Base-by-base conservation (phyloP, 1,284 basidiomycete genomes). In the Laetiporus sulphureus region DNA sequence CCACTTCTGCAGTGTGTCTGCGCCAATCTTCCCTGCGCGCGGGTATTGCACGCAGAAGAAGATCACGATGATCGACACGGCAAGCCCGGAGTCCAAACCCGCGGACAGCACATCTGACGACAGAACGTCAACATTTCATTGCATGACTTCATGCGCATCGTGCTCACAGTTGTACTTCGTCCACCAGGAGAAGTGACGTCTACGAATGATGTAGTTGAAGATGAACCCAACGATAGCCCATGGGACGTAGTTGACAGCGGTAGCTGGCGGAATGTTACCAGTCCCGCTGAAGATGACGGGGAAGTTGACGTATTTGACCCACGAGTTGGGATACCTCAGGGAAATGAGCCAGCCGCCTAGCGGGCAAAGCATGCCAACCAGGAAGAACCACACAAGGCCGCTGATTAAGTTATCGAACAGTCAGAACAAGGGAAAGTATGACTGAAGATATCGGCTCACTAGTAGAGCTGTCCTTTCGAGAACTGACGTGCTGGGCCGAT, bases 41-140 rank as follows among this genome's bases (percentile, higher is more conserved):
- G 83, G 83, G 50, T 77, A 86, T 57, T 84, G 76, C 33, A 87
- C 63, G 41, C 60, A 61, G 68, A 85, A 86, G 66, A 83, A 84
- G 43, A 83, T 77, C 46, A 81, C 46, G 36, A 84, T 65, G 4
- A 71, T 64, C 12, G 70, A 62, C 21, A 81, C 55, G 1, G 79
- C 79, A 10, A 83, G 67, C n/a, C 79, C 78, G 29, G 77, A 69
- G 57, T 75, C 75, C 47, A 81, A 57, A 3, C 72, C 77, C 7
- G 76, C 75, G 12, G 76, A 79, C 36, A 80, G 62, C 36, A 78
- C 74, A 46, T 75, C 66, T 67, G 27, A 21, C 18, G 18, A 20
- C 12, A 1, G 18, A 19, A 27, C 41, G 33, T 32, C 23, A 32
- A 25, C 31, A 38, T n/a, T 19, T 13, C 5, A 20, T 24, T 1